These are phyloP conservation scores for Epichloe amarillans DNA, from an alignment of 2,329 filamentous ascomycete species.

Conservation along the genomic window DNA sequence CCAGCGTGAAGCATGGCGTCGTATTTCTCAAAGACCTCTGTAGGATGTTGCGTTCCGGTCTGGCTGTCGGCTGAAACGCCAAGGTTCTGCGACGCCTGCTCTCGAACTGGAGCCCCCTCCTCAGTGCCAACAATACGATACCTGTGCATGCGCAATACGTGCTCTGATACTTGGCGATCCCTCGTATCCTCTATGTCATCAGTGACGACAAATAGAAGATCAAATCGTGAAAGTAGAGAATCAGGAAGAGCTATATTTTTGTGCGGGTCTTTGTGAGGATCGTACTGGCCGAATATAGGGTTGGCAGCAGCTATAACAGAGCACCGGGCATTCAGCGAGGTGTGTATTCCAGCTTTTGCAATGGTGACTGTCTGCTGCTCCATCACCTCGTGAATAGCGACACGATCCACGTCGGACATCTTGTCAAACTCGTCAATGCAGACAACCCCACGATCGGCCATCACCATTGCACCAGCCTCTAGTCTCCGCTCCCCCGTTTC, in stretches of 20 bases:
- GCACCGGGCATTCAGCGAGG: conserved; percentile 89
- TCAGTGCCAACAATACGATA: conserved; percentile 88
- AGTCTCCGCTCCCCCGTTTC: conserved; percentile 91
- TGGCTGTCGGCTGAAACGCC: conserved; percentile 77
- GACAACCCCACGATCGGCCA: conserved; percentile 90
- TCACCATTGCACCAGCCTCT: conserved; percentile 97
- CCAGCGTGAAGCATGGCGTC: conserved; percentile 92
- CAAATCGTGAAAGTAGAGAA: conserved; percentile 93
- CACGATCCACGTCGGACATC: conserved; percentile 96
- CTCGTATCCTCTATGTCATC: conserved; percentile 94
- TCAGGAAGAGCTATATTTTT: conserved; percentile 97
- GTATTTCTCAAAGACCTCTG: conserved; percentile 91
- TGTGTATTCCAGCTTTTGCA: conserved; percentile 96
- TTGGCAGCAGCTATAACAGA: conserved; percentile 95
- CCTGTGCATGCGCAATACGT: conserved; percentile 92
- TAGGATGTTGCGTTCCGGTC: conserved; percentile 57
- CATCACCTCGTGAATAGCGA: conserved; percentile 99
- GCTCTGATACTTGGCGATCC: conserved; percentile 85
- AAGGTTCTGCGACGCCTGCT: conserved; percentile 70
- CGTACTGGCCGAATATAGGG: conserved; percentile 95
- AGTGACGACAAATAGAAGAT: conserved; percentile 92
- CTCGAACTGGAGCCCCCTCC: conserved; percentile 80
- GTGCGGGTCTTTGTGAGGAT: conserved; percentile 96
- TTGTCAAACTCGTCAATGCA: conserved; percentile 99
- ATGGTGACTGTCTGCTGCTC: conserved; percentile 99